A percentile compares a stretch with the other conserved stretches of the same genome.
phyloP scores from a whole-genome alignment of 1,139 yeast species.

The Pichia sp. region DNA sequence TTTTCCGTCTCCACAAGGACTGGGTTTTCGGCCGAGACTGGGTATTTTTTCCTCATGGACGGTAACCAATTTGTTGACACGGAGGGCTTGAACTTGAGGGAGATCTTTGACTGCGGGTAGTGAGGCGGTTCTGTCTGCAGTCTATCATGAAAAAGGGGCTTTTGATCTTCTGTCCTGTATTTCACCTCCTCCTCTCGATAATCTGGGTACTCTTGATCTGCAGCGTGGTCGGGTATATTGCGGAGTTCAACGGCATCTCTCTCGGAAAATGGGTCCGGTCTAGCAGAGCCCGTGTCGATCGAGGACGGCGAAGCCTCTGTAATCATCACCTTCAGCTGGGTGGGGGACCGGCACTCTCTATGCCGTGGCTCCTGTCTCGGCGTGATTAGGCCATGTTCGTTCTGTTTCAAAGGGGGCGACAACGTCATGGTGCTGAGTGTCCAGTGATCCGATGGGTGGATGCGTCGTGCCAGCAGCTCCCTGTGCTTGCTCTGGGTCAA shows the following conservation, averaged over 20 bases:
- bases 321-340: neutral
- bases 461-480: neutral
- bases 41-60: constrained; percentile 5
- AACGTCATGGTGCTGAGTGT: neutral
- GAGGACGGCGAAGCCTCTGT: neutral
- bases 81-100: constrained; percentile 8
- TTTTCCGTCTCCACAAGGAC: neutral
- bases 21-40: neutral
- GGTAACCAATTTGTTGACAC: constrained; percentile 12
- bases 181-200: neutral
- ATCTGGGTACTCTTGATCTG: neutral
- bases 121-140: neutral
- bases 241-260: neutral
- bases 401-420: neutral
- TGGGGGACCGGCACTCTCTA: neutral
- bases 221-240: neutral
- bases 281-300: neutral
- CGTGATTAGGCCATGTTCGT: neutral
- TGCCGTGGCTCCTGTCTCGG: neutral
- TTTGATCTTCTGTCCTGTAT: neutral
- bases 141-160: neutral
- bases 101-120: neutral
- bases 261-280: neutral
- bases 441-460: neutral
- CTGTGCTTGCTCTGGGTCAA: neutral